These are phyloP conservation scores for Yarrowia divulgata DNA, from an alignment of 805 yeast species.

Conservation along the genomic window DNA sequence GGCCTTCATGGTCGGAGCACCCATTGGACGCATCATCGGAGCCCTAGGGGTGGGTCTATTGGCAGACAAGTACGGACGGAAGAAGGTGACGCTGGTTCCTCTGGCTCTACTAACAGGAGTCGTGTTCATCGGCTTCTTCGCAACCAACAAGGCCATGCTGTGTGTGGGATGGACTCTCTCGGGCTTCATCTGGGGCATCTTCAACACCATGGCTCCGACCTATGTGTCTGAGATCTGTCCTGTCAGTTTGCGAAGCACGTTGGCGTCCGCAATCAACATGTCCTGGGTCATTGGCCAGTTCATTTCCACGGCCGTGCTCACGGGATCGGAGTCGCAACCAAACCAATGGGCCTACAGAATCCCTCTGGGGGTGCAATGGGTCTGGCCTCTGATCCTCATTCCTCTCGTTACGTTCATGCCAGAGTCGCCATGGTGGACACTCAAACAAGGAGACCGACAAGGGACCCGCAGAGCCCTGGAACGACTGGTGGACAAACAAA, in stretches of 20 bases:
- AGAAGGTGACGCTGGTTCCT: conserved; percentile 48
- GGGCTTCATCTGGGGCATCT: neutral
- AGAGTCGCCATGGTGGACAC: neutral
- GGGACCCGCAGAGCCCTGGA: neutral
- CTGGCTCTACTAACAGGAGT: conserved; percentile 36
- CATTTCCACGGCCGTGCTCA: neutral
- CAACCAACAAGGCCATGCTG: neutral
- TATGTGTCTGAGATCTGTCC: conserved; percentile 1
- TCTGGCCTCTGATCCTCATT: neutral
- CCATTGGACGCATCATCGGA: conserved; percentile 58
- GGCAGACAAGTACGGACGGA: conserved; percentile 58
- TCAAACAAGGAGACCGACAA: neutral
- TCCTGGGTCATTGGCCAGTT: conserved; percentile 12
- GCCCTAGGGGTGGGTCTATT: conserved; percentile 56
- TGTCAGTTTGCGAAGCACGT: neutral
- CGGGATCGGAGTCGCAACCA: neutral
- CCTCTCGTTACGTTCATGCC: neutral
- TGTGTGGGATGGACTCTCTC: neutral
- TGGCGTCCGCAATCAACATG: neutral
- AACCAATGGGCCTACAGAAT: neutral
- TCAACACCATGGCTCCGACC: conserved; percentile 5
- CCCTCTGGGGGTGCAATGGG: neutral
- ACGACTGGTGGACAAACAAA: neutral
- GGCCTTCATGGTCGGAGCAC: conserved; percentile 47
- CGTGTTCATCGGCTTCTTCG: neutral